Evolutionary conservation across 2,329 filamentous ascomycete species (phyloP).

Genomic region (Meredithiella fracta): DNA sequence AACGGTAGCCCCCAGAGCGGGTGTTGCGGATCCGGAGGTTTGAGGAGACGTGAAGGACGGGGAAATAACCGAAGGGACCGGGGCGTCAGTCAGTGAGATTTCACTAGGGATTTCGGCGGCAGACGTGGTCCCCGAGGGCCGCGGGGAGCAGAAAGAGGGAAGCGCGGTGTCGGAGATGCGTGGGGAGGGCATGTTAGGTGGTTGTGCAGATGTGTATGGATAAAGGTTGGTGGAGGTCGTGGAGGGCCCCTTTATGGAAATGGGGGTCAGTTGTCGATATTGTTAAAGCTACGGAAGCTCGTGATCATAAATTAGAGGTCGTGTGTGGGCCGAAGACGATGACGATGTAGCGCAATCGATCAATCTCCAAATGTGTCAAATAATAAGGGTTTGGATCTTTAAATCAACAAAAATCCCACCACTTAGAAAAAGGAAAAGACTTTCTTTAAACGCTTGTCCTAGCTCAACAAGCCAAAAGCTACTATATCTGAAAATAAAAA

Average conservation of each 20-base stretch:
- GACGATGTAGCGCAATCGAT: background rate
- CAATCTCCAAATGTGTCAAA: background rate
- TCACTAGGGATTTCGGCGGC: background rate
- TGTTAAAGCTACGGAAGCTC: too few species aligned
- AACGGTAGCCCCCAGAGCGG: conserved; percentile 17
- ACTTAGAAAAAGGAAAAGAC: too few species aligned
- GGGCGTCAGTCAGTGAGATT: background rate
- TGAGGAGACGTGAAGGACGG: conserved; percentile 64
- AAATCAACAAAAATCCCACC: background rate
- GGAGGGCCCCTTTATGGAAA: too few species aligned
- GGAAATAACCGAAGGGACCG: conserved; percentile 59
- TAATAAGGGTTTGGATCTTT: background rate
- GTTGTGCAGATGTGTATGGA: background rate
- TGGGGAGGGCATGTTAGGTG: background rate
- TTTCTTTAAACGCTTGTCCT: too few species aligned
- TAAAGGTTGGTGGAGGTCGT: too few species aligned
- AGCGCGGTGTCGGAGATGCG: background rate
- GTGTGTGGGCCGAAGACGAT: background rate
- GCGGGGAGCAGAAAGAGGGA: conserved; percentile 16
- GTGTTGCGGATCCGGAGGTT: conserved; percentile 43
- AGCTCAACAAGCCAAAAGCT: too few species aligned
- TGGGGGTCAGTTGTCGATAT: too few species aligned
- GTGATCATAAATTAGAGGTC: too few species aligned
- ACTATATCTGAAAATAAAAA: too few species aligned
- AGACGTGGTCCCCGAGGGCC: background rate